phyloP scores from a whole-genome alignment of 179 eudicot genomes.

The Silene vulgaris region DNA sequence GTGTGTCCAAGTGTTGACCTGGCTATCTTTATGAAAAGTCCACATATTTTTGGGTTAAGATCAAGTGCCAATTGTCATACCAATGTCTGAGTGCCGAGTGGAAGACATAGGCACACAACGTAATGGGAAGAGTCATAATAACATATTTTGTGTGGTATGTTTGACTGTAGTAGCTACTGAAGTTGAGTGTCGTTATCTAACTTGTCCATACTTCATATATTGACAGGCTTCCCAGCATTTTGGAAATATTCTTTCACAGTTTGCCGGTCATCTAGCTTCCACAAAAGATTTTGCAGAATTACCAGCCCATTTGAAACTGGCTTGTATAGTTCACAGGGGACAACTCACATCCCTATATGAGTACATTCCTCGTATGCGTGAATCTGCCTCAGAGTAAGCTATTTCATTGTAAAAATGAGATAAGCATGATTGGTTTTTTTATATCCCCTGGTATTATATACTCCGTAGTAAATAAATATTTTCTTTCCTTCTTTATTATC shows the following conservation, averaged over 20 bases:
- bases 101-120: neutral
- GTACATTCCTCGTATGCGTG: slow-evolving; percentile 81
- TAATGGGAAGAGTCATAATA: neutral
- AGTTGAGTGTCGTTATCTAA: slow-evolving; percentile 6
- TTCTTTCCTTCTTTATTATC: neutral
- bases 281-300: slow-evolving; percentile 40
- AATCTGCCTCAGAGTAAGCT: slow-evolving; percentile 67
- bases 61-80: neutral
- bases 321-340: slow-evolving; percentile 81
- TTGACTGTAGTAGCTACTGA: neutral
- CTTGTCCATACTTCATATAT: slow-evolving; percentile 11
- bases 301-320: slow-evolving; percentile 63
- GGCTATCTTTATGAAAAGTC: neutral
- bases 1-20: neutral
- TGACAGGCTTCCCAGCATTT: slow-evolving; percentile 93
- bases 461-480: neutral
- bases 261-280: slow-evolving; percentile 64
- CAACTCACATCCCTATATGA: slow-evolving; percentile 62
- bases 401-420: neutral
- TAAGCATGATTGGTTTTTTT: neutral
- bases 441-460: neutral
- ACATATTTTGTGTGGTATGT: neutral
- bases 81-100: neutral
- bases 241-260: slow-evolving; percentile 75
- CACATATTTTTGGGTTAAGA: neutral